Evolutionary conservation across 805 yeast species (phyloP).

Genomic region (Metschnikowia matae): DNA sequence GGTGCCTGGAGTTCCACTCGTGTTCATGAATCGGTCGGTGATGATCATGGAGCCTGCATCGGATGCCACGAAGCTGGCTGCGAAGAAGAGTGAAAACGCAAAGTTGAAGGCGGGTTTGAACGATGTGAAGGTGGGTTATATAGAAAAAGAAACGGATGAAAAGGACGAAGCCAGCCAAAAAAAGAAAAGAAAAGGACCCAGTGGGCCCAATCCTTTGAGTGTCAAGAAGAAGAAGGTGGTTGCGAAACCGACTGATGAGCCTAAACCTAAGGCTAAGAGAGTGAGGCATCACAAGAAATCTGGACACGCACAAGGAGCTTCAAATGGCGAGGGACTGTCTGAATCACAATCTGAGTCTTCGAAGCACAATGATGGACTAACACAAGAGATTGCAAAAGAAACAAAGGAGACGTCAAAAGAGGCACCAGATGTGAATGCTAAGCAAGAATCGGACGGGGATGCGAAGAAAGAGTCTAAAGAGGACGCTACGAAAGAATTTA

Average conservation of each 20-base stretch:
- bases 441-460: neutral
- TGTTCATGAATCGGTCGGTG: slow-evolving; percentile 85
- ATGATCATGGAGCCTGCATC: slow-evolving; percentile 96
- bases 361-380: neutral
- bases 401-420: neutral
- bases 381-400: neutral
- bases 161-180: slow-evolving; percentile 8
- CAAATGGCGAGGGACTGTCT: neutral
- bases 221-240: slow-evolving; percentile 68
- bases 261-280: slow-evolving; percentile 14
- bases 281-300: slow-evolving; percentile 14
- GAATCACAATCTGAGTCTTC: neutral
- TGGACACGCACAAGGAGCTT: neutral
- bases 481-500: neutral
- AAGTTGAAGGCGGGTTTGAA: slow-evolving; percentile 81
- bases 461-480: neutral
- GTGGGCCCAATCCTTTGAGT: slow-evolving; percentile 88
- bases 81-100: slow-evolving; percentile 50
- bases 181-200: slow-evolving; percentile 64
- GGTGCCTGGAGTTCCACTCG: slow-evolving; percentile 85
- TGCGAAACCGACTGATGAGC: slow-evolving; percentile 23
- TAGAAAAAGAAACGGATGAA: slow-evolving; percentile 20
- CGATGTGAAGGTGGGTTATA: slow-evolving; percentile 49
- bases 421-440: neutral
- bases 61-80: slow-evolving; percentile 48